Percentiles rank a stretch among this genome's conserved stretches.
Evolutionary conservation across 768 basidiomycete genomes (phyloP).

Genomic region (Ramaria rubella): DNA sequence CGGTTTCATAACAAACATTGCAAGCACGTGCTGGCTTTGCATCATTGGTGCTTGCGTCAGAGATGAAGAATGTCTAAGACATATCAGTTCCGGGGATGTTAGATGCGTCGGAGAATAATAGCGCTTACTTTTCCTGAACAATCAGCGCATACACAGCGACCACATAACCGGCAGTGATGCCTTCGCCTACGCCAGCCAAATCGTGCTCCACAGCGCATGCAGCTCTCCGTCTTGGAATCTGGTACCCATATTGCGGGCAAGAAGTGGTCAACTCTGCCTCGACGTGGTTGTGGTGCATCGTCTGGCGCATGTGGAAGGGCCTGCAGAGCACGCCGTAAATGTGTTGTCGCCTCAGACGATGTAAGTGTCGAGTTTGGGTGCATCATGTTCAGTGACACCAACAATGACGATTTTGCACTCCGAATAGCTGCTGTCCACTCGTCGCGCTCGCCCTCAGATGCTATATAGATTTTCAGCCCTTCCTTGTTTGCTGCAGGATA

Average conservation of each 20-base stretch:
- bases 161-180: constrained; percentile 85
- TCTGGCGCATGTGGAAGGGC: constrained; percentile 65
- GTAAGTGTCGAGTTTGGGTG: constrained; percentile 79
- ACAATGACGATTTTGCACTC: constrained; percentile 59
- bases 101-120: not conserved
- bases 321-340: constrained; percentile 65
- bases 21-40: constrained; percentile 73
- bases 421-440: constrained; percentile 65
- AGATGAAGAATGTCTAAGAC: constrained; percentile 73
- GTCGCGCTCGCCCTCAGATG: constrained; percentile 48
- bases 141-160: constrained; percentile 74
- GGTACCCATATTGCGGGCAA: constrained; percentile 92
- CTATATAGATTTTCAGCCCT: constrained; percentile 26
- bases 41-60: constrained; percentile 39
- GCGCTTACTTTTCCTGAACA: constrained; percentile 70
- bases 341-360: constrained; percentile 67
- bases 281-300: constrained; percentile 31
- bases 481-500: not conserved
- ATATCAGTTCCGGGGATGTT: constrained; percentile 7
- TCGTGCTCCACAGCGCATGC: constrained; percentile 73
- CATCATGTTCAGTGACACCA: constrained; percentile 62
- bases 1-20: constrained; percentile 77
- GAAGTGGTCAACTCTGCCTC: constrained; percentile 65
- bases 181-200: constrained; percentile 77
- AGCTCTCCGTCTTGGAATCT: constrained; percentile 71